Base-by-base conservation (phyloP, 768 basidiomycete genomes). In the Candolleomyces aberdarensis region DNA sequence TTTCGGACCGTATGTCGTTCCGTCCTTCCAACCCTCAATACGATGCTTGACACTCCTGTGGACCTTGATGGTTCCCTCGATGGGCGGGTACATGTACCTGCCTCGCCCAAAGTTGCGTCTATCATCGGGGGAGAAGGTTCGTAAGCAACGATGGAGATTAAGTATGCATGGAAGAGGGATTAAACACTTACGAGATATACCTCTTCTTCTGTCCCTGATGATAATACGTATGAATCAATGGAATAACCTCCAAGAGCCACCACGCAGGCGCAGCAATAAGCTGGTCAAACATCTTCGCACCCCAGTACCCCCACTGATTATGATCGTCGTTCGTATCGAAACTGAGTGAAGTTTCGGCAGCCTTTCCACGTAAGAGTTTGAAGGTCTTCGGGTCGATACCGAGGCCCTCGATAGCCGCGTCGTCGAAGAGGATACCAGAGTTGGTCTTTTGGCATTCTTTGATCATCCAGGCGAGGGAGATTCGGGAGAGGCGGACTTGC, bases 391-490 rank as follows among this genome's bases (percentile, higher is more conserved):
- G 73, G 58, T 85, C 79, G 64, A 85, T 64, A 1, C 83, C 84
- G 26, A 82, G 73, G 14, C 71, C 62, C 36, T 74, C 74, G 64
- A 86, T 78, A 63, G 75, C 70, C 26, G 79, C 75, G 5, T 74
- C 70, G 47, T 85, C 73, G 72, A 88, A 89, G 56, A 87, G 65
- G 50, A 89, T 86, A 2, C 86, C 87, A 0, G 84, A 80, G 1
- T 83, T 72, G 32, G 80, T 67, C 7, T 73, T 70, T 74, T 87
- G 85, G 63, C 83, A 85, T 66, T 89, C 80, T 52, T 86, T 81
- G 44, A 90, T 74, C 86, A 90, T 89, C 88, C 88, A 93, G 56
- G 89, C 83, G 36, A 93, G 78, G 1, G 90, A 76, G 47, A 92
- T 88, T 43, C 88, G 84, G 1, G 89, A 85, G 3, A 92, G 78